These are phyloP conservation scores for Amanita polypyramis DNA, from an alignment of 768 basidiomycete genomes.

Conservation along the genomic window DNA sequence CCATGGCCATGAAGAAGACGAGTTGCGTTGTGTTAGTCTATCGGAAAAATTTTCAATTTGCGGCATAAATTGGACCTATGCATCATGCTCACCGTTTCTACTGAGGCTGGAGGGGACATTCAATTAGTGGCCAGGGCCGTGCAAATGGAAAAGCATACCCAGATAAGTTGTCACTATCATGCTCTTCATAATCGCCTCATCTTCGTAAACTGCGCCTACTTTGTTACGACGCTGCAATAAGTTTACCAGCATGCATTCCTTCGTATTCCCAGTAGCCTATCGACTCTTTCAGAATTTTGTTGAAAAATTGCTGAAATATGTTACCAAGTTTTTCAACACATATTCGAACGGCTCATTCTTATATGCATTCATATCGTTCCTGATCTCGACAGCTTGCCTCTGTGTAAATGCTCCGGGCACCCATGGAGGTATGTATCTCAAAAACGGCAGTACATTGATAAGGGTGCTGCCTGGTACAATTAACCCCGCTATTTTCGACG, in stretches of 20 bases:
- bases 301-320: not conserved
- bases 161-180: not conserved
- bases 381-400: not conserved
- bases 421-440: conserved; percentile 2
- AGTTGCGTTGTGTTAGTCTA: not conserved
- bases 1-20: conserved; percentile 7
- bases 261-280: not conserved
- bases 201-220: not conserved
- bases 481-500: not conserved
- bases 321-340: not conserved
- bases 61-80: too few relatives aligned
- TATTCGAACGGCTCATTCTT: conserved; percentile 2
- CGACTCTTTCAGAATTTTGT: not conserved
- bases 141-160: not conserved
- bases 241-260: not conserved
- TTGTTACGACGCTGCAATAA: not conserved
- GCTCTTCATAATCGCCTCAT: not conserved
- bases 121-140: too few relatives aligned
- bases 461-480: not conserved
- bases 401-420: not conserved
- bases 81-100: not conserved
- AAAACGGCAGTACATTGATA: not conserved
- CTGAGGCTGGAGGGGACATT: too few relatives aligned
- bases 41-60: too few relatives aligned
- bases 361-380: not conserved